Base-by-base conservation (phyloP, 768 basidiomycete species). In the Boletus insuetus region DNA sequence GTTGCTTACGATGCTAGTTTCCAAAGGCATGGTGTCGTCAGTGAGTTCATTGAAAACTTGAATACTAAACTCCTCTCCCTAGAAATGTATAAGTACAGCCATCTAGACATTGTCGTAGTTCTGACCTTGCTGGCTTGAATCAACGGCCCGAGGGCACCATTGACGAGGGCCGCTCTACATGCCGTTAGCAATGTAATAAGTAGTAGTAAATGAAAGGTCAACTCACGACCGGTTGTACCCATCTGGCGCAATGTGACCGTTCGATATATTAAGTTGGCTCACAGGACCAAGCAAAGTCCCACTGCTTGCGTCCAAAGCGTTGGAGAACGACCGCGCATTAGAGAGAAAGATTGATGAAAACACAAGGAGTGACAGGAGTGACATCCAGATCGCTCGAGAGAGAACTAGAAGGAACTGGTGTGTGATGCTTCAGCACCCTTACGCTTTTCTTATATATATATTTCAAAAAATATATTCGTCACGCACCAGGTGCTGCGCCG, bases 1-100 rank as follows among this genome's bases (percentile, higher is more conserved):
- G 69, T 66, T 10, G 41, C 62, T 51, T 35, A 67, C 66, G 16
- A 67, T 40, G 14, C 76, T 79, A 5, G 83, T 84, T 14, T 70
- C 69, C 48, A 75, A 70, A 38, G 75, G 58, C 80, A 84, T 83
- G 6, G 75, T 71, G 6, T 58, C 54, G 46, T 83, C 77, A 0
- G 69, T 75, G 29, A 55, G 54, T 34, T n/a, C n/a, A 16, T 55
- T 39, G 1, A 49, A 5, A 19, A 55, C 35, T 32, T 22, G 24
- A 16, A 55, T 45, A 13, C 14, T 10, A 6, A 55, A 55, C 6
- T 20, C 6, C 4, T 55, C 42, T 2, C 16, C 16, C 54, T 55
- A 22, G 12, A n/a, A 13, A 37, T 9, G 32, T 6, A 8, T 48
- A 4, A 54, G 46, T 10, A 29, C 16, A 2, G n/a, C 22, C n/a